phyloP scores from a whole-genome alignment of 2,329 filamentous ascomycete species.

The Fusarium udum region DNA sequence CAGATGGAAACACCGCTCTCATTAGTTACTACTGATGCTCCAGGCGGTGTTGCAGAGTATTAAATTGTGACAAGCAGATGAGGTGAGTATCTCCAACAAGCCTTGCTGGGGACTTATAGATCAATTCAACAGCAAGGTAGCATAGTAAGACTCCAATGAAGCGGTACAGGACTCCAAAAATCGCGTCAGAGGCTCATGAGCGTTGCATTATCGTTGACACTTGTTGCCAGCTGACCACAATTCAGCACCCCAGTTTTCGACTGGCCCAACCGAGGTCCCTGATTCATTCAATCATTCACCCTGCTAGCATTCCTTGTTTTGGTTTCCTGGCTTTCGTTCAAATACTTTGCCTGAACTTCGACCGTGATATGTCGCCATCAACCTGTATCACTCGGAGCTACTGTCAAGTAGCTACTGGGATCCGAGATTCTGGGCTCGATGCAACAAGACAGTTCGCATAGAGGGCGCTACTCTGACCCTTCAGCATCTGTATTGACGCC shows the following conservation, averaged over 20 bases:
- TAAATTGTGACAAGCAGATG: not conserved
- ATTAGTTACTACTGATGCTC: not conserved
- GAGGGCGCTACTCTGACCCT: constrained; percentile 39
- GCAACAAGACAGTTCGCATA: constrained; percentile 28
- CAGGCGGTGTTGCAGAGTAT: not conserved
- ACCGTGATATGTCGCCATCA: not conserved
- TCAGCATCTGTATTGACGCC: constrained; percentile 41
- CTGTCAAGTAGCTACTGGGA: constrained; percentile 10
- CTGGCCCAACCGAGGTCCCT: not conserved
- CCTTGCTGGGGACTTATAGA: not conserved
- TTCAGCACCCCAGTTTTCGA: not conserved
- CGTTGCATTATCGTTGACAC: not conserved
- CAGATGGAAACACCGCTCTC: constrained; percentile 44
- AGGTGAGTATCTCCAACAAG: not conserved
- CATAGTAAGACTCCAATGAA: not conserved
- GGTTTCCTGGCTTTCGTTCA: not conserved
- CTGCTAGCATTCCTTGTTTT: not conserved
- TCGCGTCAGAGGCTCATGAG: not conserved
- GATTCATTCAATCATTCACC: not conserved
- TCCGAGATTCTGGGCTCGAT: constrained; percentile 20
- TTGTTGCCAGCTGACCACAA: constrained; percentile 5
- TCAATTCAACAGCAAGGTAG: not conserved
- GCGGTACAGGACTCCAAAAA: no score
- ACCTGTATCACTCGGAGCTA: not conserved
- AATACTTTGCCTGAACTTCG: not conserved